phyloP scores from a whole-genome alignment of 169 alveolate species.

The Cryptosporidium canis region DNA sequence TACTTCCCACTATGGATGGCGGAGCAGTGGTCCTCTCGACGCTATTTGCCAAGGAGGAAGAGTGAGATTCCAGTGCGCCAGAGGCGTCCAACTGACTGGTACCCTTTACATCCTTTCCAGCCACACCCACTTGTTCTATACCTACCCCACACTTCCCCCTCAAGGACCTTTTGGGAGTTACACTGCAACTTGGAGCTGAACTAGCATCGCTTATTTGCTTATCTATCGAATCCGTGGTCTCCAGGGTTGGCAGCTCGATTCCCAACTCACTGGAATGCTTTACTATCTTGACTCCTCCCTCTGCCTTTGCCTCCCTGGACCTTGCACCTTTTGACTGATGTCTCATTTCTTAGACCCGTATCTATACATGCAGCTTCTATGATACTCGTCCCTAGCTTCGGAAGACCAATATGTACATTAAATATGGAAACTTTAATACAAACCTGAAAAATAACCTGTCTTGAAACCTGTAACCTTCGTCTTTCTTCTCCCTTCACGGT shows the following conservation, averaged over 20 bases:
- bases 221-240: constrained; percentile 46
- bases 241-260: constrained; percentile 10
- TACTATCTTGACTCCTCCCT: constrained; percentile 1
- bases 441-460: no score
- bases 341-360: constrained; percentile 8
- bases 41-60: constrained; percentile 32
- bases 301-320: background rate
- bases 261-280: constrained; percentile 23
- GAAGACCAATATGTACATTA: no score
- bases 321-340: background rate
- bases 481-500: no score
- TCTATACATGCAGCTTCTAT: no score
- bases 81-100: background rate
- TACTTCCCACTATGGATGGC: constrained; percentile 17
- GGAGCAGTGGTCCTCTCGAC: constrained; percentile 69
- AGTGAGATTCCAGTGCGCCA: background rate
- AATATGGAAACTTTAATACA: no score
- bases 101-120: background rate
- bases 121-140: background rate
- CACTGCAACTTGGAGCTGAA: background rate
- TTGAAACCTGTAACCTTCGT: no score
- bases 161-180: constrained; percentile 30
- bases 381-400: no score
- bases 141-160: background rate
- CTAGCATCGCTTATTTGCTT: background rate